Percentiles rank a stretch among this genome's conserved stretches.
phyloP scores from a whole-genome alignment of 148 eudicot species.

The Spergularia marina region DNA sequence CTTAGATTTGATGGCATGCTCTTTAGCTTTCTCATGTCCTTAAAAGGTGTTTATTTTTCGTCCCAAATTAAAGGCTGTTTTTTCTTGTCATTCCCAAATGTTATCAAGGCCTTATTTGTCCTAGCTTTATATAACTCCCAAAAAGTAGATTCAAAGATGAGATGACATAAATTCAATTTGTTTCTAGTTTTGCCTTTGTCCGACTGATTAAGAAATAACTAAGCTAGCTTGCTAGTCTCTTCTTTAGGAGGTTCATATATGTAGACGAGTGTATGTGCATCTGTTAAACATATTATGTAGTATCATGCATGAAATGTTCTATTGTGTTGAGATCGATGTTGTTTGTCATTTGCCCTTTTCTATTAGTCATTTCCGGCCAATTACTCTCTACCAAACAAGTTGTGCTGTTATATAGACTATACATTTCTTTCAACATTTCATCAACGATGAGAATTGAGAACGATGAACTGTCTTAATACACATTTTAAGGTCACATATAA shows the following conservation, averaged over 20 bases:
- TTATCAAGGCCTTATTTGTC: background rate
- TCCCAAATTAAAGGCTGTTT: background rate
- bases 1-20: background rate
- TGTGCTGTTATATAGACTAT: no score
- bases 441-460: no score
- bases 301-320: no score
- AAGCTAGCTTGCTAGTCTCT: background rate
- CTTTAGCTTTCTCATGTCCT: background rate
- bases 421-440: no score
- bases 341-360: no score
- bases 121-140: background rate
- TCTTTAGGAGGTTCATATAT: slow-evolving; percentile 3
- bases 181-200: background rate
- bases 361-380: no score
- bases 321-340: no score
- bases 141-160: slow-evolving; percentile 1
- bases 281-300: no score
- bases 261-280: no score
- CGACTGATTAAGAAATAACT: background rate
- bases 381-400: no score
- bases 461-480: no score
- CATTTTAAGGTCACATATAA: no score
- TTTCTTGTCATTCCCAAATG: background rate
- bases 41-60: background rate
- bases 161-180: slow-evolving; percentile 1